A percentile compares a stretch with the other conserved stretches of the same genome.
Evolutionary conservation across 176 grass and related monocot species (phyloP).

Genomic region (Pontederia crassipes): DNA sequence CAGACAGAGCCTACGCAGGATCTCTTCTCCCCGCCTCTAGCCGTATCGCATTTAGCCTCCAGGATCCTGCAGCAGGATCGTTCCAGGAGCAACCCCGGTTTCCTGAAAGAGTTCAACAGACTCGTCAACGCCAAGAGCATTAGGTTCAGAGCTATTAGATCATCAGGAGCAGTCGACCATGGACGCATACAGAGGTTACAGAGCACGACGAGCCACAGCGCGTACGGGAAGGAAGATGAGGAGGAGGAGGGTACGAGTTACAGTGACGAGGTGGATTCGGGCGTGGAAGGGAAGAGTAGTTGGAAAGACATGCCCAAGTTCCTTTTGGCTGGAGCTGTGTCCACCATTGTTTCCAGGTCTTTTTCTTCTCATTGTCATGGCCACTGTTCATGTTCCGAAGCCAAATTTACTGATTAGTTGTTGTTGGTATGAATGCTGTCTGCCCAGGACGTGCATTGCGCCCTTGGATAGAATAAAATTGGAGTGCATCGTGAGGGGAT

Average conservation of each 20-base stretch:
- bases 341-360: conserved; percentile 19
- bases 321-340: conserved; percentile 19
- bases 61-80: neutral
- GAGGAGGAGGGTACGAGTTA: neutral
- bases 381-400: neutral
- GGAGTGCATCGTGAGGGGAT: conserved; percentile 16
- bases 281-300: conserved; percentile 1
- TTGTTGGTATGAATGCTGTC: neutral
- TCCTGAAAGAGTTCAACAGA: neutral
- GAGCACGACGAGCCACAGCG: neutral
- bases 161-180: neutral
- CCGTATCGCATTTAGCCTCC: conserved; percentile 3
- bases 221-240: neutral
- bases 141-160: neutral
- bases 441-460: conserved; percentile 18
- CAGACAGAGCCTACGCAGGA: neutral
- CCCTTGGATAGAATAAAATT: conserved; percentile 24
- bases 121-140: neutral
- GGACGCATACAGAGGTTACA: neutral
- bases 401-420: neutral
- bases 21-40: neutral
- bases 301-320: conserved; percentile 23
- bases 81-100: neutral
- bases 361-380: neutral
- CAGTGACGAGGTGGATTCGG: neutral